Evolutionary conservation across 1,284 basidiomycete genomes (phyloP).

Genomic region (Fomitopsis betulina): DNA sequence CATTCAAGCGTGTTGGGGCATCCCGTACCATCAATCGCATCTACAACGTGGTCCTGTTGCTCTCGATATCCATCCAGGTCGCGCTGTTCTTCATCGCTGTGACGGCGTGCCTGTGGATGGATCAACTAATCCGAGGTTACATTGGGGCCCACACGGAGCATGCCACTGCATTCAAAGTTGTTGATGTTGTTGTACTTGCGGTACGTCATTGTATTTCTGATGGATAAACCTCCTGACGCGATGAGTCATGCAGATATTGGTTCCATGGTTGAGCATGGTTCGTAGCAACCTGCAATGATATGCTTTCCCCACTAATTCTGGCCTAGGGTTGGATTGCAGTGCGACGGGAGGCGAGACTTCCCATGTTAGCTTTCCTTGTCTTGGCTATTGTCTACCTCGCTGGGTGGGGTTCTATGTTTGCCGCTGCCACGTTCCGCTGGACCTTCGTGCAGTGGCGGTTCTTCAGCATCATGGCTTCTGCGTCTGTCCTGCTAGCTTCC

Average conservation of each 20-base stretch:
- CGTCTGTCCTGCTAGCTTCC: slow-evolving; percentile 55
- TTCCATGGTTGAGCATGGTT: slow-evolving; percentile 65
- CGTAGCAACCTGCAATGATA: slow-evolving; percentile 13
- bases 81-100: slow-evolving; percentile 72
- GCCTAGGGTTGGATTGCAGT: slow-evolving; percentile 69
- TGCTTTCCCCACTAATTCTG: neutral
- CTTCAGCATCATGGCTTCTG: slow-evolving; percentile 59
- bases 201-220: slow-evolving; percentile 31
- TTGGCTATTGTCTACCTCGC: slow-evolving; percentile 56
- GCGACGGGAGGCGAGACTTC: slow-evolving; percentile 55
- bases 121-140: slow-evolving; percentile 64
- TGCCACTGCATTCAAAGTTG: slow-evolving; percentile 46
- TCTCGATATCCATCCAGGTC: slow-evolving; percentile 72
- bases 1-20: slow-evolving; percentile 81
- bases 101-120: slow-evolving; percentile 70
- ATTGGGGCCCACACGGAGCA: slow-evolving; percentile 49
- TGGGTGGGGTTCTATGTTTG: slow-evolving; percentile 71
- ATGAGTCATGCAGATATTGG: slow-evolving; percentile 42
- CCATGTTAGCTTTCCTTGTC: slow-evolving; percentile 59
- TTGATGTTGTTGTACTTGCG: slow-evolving; percentile 51
- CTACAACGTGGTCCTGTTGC: slow-evolving; percentile 65
- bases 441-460: slow-evolving; percentile 70
- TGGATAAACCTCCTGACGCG: slow-evolving; percentile 7
- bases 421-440: slow-evolving; percentile 68
- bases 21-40: slow-evolving; percentile 66